Evolutionary conservation across 2,329 filamentous ascomycete genomes (phyloP).

Genomic region (Diplocarpon mali): DNA sequence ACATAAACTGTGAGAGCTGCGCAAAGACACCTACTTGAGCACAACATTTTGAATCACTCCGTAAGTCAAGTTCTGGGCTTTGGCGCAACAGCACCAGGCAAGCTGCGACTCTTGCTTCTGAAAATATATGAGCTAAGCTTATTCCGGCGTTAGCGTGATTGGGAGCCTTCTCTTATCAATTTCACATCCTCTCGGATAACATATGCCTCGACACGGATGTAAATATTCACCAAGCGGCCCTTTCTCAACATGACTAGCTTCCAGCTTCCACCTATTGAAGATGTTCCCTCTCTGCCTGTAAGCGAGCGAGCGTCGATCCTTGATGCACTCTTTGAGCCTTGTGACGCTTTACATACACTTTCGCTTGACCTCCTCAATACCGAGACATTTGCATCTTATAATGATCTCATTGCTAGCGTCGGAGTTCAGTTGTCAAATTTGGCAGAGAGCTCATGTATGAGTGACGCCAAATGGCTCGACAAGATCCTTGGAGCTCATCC

Average conservation of each 20-base stretch:
- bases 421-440: conserved; percentile 51
- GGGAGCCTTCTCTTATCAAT: not conserved
- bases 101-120: conserved; percentile 5
- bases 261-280: conserved; percentile 45
- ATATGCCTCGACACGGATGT: not conserved
- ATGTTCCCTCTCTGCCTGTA: conserved; percentile 44
- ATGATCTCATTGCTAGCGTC: conserved; percentile 56
- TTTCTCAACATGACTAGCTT: conserved; percentile 19
- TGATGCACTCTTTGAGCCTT: conserved; percentile 79
- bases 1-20: not conserved
- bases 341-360: conserved; percentile 59
- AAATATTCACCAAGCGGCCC: not conserved
- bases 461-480: conserved; percentile 48
- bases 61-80: conserved; percentile 11
- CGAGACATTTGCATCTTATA: conserved; percentile 54
- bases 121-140: conserved; percentile 6
- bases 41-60: conserved; percentile 42
- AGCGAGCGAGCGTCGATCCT: conserved; percentile 47
- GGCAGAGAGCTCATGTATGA: conserved; percentile 37
- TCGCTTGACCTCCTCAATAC: conserved; percentile 55
- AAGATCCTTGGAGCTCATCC: conserved; percentile 73
- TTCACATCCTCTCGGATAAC: not conserved
- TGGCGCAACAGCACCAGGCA: conserved; percentile 15
- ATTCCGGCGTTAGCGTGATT: not conserved
- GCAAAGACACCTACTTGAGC: conserved; percentile 45